Percentiles rank a stretch among this genome's conserved stretches.
phyloP scores from a whole-genome alignment of 2,329 filamentous ascomycete genomes.

The Chaetomiaceae sp. region DNA sequence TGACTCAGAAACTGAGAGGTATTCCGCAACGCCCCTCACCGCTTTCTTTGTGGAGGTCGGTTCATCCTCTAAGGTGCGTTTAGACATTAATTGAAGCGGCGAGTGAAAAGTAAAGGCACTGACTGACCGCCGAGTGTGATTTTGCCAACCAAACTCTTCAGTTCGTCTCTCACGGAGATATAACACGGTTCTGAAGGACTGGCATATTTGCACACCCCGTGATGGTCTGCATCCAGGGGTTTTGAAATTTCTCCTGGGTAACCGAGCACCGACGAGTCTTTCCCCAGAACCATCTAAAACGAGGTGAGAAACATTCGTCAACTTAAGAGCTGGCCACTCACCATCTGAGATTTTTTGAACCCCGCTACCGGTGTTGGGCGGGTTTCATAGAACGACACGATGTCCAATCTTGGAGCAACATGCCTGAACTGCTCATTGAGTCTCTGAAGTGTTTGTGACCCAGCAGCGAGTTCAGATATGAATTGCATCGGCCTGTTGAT shows the following conservation, averaged over 20 bases:
- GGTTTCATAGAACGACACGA: conserved; percentile 30
- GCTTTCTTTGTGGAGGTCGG: background rate
- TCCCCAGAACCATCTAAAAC: conserved; percentile 21
- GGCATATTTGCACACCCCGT: conserved; percentile 38
- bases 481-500: conserved; percentile 26
- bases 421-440: conserved; percentile 31
- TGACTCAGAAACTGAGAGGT: background rate
- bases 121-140: background rate
- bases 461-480: conserved; percentile 27
- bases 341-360: background rate
- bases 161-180: conserved; percentile 28
- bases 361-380: conserved; percentile 9
- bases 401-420: conserved; percentile 22
- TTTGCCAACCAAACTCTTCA: conserved; percentile 23
- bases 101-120: background rate
- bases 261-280: conserved; percentile 39
- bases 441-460: conserved; percentile 23
- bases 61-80: background rate
- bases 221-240: conserved; percentile 38
- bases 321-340: no score
- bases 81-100: background rate
- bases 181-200: conserved; percentile 36
- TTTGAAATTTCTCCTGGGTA: conserved; percentile 37
- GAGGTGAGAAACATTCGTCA: no score
- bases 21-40: background rate